Conservation (phyloP, 495 filamentous ascomycete species). For the Chaetomidium leptoderma region DNA sequence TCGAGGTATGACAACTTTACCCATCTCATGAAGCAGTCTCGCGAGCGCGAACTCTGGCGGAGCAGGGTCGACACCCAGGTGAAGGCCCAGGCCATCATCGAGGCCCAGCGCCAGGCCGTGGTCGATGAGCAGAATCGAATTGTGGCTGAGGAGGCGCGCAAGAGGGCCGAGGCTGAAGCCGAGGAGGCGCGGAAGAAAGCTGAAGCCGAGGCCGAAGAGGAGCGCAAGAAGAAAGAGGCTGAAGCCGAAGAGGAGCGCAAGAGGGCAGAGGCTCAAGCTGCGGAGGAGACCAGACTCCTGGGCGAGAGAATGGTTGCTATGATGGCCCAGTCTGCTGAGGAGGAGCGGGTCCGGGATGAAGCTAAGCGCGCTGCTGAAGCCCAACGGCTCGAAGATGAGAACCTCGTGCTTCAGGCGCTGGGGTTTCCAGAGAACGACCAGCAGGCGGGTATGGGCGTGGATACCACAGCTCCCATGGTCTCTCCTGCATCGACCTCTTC, state of each 20-base stretch:
- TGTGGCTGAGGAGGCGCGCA: neutral
- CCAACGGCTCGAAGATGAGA: neutral
- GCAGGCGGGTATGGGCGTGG: neutral
- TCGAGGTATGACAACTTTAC: neutral
- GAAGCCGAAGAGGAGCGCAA: constrained; percentile 1
- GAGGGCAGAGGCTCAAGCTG: neutral
- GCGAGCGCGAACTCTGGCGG: constrained; percentile 7
- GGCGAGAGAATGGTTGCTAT: neutral
- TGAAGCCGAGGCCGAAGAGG: neutral
- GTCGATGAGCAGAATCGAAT: neutral
- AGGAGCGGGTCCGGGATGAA: neutral
- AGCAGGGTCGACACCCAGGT: neutral
- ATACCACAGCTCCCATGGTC: neutral
- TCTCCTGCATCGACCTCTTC: neutral
- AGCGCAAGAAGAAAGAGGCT: neutral
- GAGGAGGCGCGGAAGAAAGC: neutral
- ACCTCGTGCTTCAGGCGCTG: neutral
- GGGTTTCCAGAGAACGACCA: neutral
- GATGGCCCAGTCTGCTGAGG: neutral
- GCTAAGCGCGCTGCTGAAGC: neutral
- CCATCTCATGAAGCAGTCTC: constrained; percentile 1
- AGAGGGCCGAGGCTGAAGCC: neutral
- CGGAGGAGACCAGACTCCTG: neutral
- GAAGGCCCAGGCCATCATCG: constrained; percentile 1
- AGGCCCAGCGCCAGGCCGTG: neutral